phyloP scores from a whole-genome alignment of 352 stramenopile species.

The Pythium brachiatum region DNA sequence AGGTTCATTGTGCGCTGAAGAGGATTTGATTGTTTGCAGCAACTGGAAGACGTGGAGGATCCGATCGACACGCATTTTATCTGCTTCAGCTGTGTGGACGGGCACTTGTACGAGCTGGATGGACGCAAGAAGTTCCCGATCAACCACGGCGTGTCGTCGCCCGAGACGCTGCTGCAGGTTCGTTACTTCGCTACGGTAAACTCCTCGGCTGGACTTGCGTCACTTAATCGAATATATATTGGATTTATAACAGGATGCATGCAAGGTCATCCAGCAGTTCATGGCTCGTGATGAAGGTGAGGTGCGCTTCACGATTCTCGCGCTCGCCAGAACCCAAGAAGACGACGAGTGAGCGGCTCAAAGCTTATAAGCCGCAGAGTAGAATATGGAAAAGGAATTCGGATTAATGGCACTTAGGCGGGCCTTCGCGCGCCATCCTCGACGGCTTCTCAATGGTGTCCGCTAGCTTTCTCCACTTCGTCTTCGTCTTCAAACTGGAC shows the following conservation, averaged over 20 bases:
- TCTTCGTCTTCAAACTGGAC: conserved; percentile 8
- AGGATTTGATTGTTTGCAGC: no score
- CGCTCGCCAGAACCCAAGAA: conserved; percentile 73
- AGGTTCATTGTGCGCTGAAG: no score
- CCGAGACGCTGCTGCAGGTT: conserved; percentile 83
- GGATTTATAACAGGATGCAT: conserved; percentile 76
- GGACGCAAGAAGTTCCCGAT: conserved; percentile 93
- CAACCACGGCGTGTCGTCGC: conserved; percentile 89
- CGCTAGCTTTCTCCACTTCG: neutral
- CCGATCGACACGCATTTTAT: conserved; percentile 97
- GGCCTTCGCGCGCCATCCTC: neutral
- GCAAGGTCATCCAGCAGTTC: conserved; percentile 89
- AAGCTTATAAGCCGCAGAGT: no score
- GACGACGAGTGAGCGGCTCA: conserved; percentile 12
- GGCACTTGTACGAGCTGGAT: conserved; percentile 95
- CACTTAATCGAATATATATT: no score
- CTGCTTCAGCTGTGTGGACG: conserved; percentile 93
- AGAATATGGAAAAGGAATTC: neutral
- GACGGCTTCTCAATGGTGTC: neutral
- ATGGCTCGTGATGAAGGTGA: conserved; percentile 94
- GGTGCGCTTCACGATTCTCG: conserved; percentile 94
- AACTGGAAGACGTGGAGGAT: conserved; percentile 89
- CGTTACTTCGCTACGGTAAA: no score
- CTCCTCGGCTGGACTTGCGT: no score
- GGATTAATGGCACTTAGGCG: neutral